phyloP scores from a whole-genome alignment of 2,329 filamentous ascomycete species.

The Lasiodiplodia hormozganensis region DNA sequence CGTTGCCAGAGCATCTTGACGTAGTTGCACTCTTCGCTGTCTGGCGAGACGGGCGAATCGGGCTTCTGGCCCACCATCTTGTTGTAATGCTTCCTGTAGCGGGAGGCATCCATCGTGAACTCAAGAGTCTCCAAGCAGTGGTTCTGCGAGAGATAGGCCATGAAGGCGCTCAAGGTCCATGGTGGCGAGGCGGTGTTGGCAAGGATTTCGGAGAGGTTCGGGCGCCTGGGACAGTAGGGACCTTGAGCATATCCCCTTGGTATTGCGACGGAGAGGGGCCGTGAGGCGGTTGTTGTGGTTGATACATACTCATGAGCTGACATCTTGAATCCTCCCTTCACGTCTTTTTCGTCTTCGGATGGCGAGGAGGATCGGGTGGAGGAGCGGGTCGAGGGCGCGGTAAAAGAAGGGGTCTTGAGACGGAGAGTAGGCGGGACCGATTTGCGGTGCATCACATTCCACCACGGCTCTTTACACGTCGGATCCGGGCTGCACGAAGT shows the following conservation, averaged over 20 bases:
- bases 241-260: slow-evolving; percentile 50
- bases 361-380: slow-evolving; percentile 39
- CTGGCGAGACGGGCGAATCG: slow-evolving; percentile 56
- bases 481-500: slow-evolving; percentile 39
- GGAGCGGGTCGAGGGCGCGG: slow-evolving; percentile 41
- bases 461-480: slow-evolving; percentile 47
- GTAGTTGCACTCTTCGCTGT: slow-evolving; percentile 68
- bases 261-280: slow-evolving; percentile 60
- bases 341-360: slow-evolving; percentile 39
- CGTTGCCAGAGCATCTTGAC: slow-evolving; percentile 85
- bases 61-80: slow-evolving; percentile 62
- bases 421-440: slow-evolving; percentile 38
- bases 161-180: slow-evolving; percentile 91
- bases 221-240: slow-evolving; percentile 66
- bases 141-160: slow-evolving; percentile 95
- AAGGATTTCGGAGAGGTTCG: slow-evolving; percentile 85
- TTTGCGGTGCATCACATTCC: slow-evolving; percentile 47
- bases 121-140: slow-evolving; percentile 96
- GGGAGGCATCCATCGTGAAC: slow-evolving; percentile 92
- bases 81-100: slow-evolving; percentile 75
- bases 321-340: slow-evolving; percentile 50
- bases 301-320: slow-evolving; percentile 57
- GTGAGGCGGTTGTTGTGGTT: slow-evolving; percentile 35
- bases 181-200: slow-evolving; percentile 84
- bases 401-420: slow-evolving; percentile 43